phyloP scores from a whole-genome alignment of 2,329 filamentous ascomycete species.

The Xylariaceae sp. region DNA sequence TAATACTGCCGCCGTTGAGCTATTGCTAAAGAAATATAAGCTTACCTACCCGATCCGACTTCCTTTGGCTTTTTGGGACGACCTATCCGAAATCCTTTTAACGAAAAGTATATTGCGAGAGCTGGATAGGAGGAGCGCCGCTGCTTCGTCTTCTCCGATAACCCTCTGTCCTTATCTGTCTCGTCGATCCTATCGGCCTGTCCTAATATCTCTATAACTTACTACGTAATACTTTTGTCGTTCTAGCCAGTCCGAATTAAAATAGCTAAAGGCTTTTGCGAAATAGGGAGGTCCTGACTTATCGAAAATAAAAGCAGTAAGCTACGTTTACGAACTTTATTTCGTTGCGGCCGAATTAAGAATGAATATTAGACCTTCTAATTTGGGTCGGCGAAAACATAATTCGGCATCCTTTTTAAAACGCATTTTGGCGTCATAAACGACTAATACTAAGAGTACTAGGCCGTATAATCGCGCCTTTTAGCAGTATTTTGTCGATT shows the following conservation, averaged over 20 bases:
- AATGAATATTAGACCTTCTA: neutral
- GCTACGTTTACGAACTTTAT: neutral
- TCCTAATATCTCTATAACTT: neutral
- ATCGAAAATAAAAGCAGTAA: neutral
- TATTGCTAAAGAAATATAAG: neutral
- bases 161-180: neutral
- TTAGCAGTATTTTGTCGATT: constrained; percentile 1
- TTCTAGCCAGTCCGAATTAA: neutral
- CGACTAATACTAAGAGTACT: constrained; percentile 1
- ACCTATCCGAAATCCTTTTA: neutral
- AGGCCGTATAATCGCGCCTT: neutral
- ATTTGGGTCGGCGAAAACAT: neutral
- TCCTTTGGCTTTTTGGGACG: neutral
- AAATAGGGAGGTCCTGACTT: neutral
- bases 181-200: neutral
- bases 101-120: neutral
- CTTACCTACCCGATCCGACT: neutral
- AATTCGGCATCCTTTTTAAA: neutral
- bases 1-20: too few relatives aligned
- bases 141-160: too few relatives aligned
- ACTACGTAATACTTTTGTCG: too few relatives aligned
- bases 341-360: neutral
- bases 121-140: neutral
- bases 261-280: neutral
- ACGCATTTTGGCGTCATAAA: neutral